phyloP scores from a whole-genome alignment of 148 eudicot genomes.

The Fagopyrum esculentum region DNA sequence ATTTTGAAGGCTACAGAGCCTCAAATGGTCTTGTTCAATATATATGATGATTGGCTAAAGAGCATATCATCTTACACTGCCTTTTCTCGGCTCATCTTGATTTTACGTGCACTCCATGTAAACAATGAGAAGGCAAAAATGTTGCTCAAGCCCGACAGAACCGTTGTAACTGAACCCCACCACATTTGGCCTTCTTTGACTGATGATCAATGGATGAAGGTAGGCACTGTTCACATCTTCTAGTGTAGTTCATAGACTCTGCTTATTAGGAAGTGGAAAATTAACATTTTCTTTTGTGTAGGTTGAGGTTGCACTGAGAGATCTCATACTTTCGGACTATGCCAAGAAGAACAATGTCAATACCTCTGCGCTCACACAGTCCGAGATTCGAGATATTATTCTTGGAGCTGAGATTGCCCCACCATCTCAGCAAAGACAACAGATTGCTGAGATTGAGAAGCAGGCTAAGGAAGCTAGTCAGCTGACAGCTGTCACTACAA shows the following conservation, averaged over 20 bases:
- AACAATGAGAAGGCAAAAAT: constrained; percentile 99
- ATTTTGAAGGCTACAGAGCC: constrained; percentile 98
- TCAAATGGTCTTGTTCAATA: constrained; percentile 97
- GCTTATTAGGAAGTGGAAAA: neutral
- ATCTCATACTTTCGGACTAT: constrained; percentile 91
- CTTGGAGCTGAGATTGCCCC: constrained; percentile 99
- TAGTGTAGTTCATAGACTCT: neutral
- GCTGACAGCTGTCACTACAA: constrained; percentile 86
- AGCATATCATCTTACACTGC: constrained; percentile 96
- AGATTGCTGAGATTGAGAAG: constrained; percentile 98
- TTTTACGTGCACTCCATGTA: constrained; percentile 94
- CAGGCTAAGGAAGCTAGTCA: constrained; percentile 90
- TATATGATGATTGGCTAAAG: constrained; percentile 99
- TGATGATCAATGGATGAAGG: constrained; percentile 99
- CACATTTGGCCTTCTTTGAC: constrained; percentile 97
- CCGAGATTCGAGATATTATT: constrained; percentile 96
- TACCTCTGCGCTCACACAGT: constrained; percentile 91
- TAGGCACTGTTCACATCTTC: constrained; percentile 14
- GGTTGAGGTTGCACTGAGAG: constrained; percentile 99
- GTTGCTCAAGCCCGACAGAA: constrained; percentile 95
- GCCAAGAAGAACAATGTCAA: constrained; percentile 99
- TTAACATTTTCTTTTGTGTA: constrained; percentile 22
- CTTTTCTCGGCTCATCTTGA: constrained; percentile 89
- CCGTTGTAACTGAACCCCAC: constrained; percentile 92
- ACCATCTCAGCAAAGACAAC: constrained; percentile 96